A percentile compares a stretch with the other conserved stretches of the same genome.
These are phyloP conservation scores for Fusarium pseudocircinatum DNA, from an alignment of 2,329 filamentous ascomycete species.

Conservation along the genomic window DNA sequence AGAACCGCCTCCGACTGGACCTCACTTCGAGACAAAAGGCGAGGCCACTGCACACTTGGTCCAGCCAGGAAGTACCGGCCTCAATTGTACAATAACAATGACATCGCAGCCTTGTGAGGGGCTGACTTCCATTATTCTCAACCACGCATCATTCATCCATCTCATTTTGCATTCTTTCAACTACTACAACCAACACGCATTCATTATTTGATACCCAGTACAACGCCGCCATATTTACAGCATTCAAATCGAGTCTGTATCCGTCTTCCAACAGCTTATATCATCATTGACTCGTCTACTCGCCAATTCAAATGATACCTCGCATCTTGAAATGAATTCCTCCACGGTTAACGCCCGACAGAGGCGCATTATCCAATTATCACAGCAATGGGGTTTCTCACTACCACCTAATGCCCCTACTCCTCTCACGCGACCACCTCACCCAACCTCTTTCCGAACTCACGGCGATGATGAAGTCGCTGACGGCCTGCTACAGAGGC, in stretches of 20 bases:
- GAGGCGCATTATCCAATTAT: conserved; percentile 60
- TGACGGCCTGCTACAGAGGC: conserved; percentile 64
- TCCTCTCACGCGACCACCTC: conserved; percentile 54
- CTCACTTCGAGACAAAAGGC: conserved; percentile 28
- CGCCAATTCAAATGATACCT: conserved; percentile 18
- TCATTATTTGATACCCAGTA: neutral
- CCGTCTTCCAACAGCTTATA: neutral
- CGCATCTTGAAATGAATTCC: conserved; percentile 43
- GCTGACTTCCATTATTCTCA: neutral
- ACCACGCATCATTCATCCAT: neutral
- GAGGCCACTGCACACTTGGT: neutral
- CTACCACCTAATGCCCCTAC: conserved; percentile 51
- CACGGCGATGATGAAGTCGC: conserved; percentile 61
- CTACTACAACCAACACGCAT: neutral
- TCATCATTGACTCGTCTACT: neutral
- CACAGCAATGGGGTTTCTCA: conserved; percentile 60
- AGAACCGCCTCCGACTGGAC: neutral
- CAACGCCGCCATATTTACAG: neutral
- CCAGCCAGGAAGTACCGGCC: conserved; percentile 15
- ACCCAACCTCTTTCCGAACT: conserved; percentile 55
- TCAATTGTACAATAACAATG: neutral
- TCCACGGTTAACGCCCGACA: conserved; percentile 52
- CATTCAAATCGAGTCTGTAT: neutral
- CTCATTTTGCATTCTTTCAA: conserved; percentile 10
- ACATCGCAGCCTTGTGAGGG: conserved; percentile 26